Evolutionary conservation across 2,329 filamentous ascomycete species (phyloP).

Genomic region (Fragosphaeria purpurea): DNA sequence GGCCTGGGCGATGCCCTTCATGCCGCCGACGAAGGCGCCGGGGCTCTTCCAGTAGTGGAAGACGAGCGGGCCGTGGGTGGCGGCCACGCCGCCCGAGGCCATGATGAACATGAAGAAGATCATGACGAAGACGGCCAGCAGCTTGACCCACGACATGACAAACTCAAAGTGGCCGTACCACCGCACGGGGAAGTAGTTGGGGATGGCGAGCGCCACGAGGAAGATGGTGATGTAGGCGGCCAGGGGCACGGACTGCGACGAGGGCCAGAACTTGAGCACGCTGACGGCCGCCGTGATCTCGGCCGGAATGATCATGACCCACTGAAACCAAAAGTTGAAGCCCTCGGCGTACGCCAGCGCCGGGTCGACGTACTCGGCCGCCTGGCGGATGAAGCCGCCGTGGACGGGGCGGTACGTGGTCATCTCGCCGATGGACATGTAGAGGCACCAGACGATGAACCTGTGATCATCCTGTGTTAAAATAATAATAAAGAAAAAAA

Average conservation of each 20-base stretch:
- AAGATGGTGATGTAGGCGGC: slow-evolving; percentile 4
- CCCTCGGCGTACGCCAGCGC: slow-evolving; percentile 36
- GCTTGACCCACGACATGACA: slow-evolving; percentile 25
- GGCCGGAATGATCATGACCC: slow-evolving; percentile 27
- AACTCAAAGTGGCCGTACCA: slow-evolving; percentile 11
- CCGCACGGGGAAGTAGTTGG: slow-evolving; percentile 5
- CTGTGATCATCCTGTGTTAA: slow-evolving; percentile 17
- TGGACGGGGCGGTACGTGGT: slow-evolving; percentile 49
- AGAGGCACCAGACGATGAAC: slow-evolving; percentile 28
- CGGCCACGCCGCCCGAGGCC: slow-evolving; percentile 27
- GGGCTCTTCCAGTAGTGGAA: slow-evolving; percentile 20
- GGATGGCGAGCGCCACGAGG: background rate
- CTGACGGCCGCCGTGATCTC: slow-evolving; percentile 5
- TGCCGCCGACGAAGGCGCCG: slow-evolving; percentile 31
- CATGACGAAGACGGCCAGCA: slow-evolving; percentile 37
- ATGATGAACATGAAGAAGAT: slow-evolving; percentile 41
- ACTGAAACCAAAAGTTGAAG: slow-evolving; percentile 41
- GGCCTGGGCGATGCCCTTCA: slow-evolving; percentile 23
- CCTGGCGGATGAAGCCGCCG: slow-evolving; percentile 38
- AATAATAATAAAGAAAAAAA: too few relatives aligned
- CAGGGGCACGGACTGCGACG: background rate
- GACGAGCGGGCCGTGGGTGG: slow-evolving; percentile 4
- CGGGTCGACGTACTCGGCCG: slow-evolving; percentile 33
- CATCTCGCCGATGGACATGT: slow-evolving; percentile 34
- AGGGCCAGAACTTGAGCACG: slow-evolving; percentile 5